Evolutionary conservation across 176 grass and related monocot species (phyloP).

Genomic region (Miscanthus lutarioriparius): DNA sequence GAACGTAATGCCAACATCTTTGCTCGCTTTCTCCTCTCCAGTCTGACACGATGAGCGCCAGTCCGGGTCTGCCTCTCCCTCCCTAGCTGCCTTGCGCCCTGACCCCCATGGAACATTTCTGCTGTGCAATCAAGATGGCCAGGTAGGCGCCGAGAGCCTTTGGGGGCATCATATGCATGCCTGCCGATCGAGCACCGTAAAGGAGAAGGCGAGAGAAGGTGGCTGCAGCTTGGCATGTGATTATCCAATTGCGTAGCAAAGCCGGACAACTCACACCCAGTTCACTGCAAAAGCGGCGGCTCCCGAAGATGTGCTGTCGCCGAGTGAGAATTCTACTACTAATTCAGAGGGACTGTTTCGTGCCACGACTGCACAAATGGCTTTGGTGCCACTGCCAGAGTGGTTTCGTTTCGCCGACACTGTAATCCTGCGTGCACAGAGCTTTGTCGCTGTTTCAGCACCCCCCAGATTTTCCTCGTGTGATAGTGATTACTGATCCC

Average conservation of each 20-base stretch:
- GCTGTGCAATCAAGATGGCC: slow-evolving; percentile 51
- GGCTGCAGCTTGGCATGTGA: slow-evolving; percentile 62
- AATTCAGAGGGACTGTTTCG: slow-evolving; percentile 26
- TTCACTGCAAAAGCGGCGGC: slow-evolving; percentile 56
- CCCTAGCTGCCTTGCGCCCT: slow-evolving; percentile 5
- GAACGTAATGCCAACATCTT: slow-evolving; percentile 43
- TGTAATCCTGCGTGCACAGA: background rate
- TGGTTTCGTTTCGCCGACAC: slow-evolving; percentile 24
- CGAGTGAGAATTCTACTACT: slow-evolving; percentile 34
- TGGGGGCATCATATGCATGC: slow-evolving; percentile 33
- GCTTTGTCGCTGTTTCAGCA: background rate
- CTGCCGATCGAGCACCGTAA: slow-evolving; percentile 31
- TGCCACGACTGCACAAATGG: background rate
- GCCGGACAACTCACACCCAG: slow-evolving; percentile 59
- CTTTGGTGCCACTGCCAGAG: background rate
- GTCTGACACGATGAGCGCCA: slow-evolving; percentile 17
- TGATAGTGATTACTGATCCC: background rate
- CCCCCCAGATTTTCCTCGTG: background rate
- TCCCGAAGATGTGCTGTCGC: slow-evolving; percentile 58
- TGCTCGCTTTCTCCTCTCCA: slow-evolving; percentile 17
- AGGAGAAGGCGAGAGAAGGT: slow-evolving; percentile 22
- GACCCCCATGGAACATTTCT: slow-evolving; percentile 55
- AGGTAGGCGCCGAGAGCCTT: slow-evolving; percentile 51
- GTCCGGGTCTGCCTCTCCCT: background rate
- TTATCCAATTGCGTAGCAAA: slow-evolving; percentile 63